Base-by-base conservation (phyloP, 1,284 basidiomycete genomes). In the Puccinia sorghi region DNA sequence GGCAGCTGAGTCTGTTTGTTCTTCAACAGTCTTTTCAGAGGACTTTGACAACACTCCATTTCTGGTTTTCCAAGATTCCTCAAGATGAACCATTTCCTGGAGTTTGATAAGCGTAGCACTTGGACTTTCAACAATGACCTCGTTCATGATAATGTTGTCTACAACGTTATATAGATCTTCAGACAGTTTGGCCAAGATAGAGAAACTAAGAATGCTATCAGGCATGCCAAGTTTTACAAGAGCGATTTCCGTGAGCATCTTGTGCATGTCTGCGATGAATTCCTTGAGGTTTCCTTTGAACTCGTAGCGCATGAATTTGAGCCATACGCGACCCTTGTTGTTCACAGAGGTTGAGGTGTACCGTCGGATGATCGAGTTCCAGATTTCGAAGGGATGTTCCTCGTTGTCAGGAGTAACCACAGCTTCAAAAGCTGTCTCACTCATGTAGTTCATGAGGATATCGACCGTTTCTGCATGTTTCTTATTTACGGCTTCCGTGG, bases 261-360 rank as follows among this genome's bases (percentile, higher is more conserved):
- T 56, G n/a, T n/a, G n/a, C n/a, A n/a, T n/a, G n/a, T n/a, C n/a
- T n/a, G n/a, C n/a, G n/a, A n/a, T n/a, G n/a, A n/a, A 56, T 6
- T 6, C 17, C 25, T 20, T 6, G 20, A 56, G 54, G 54, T 56
- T 56, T 5, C 54, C 54, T 20, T 20, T 6, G 54, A n/a, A 56
- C 8, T 56, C 17, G 54, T 56, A 56, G 8, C 54, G 8, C 54
- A 56, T 56, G 54, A 56, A 56, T 20, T 25, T 20, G 7, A 56
- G 17, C 54, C 54, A 56, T 56, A n/a, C n/a, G n/a, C n/a, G n/a
- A n/a, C n/a, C n/a, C n/a, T n/a, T n/a, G n/a, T n/a, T n/a, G n/a
- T n/a, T 56, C 20, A 56, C 54, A 56, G 54, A 56, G 7, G 54
- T 56, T 56, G 54, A 56, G 54, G 54, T 20, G 54, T 56, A 56